phyloP scores from a whole-genome alignment of 768 basidiomycete genomes.

The Mycena polygramma region DNA sequence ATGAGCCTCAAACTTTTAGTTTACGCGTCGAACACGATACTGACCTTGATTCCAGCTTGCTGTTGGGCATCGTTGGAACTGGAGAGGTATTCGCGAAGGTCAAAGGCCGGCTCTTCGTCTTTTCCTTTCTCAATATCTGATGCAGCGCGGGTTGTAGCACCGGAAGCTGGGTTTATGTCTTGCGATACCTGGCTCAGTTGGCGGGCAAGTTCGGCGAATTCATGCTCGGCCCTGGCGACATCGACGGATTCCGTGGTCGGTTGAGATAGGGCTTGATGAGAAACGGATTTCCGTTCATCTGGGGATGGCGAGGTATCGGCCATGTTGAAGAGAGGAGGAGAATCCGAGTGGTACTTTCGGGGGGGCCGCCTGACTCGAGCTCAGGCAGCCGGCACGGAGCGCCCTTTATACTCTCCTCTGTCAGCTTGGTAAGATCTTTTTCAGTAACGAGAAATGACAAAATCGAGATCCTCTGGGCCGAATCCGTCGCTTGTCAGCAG shows the following conservation, averaged over 20 bases:
- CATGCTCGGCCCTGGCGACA: slow-evolving; percentile 62
- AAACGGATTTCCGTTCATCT: slow-evolving; percentile 17
- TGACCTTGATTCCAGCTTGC: slow-evolving; percentile 71
- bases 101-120: slow-evolving; percentile 57
- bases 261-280: slow-evolving; percentile 3
- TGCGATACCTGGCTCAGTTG: slow-evolving; percentile 46
- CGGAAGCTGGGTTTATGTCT: slow-evolving; percentile 28
- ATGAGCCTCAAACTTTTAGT: neutral
- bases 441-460: neutral
- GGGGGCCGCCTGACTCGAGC: slow-evolving; percentile 6
- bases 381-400: neutral
- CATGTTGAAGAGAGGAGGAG: slow-evolving; percentile 19
- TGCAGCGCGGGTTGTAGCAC: slow-evolving; percentile 50
- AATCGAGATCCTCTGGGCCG: too few species aligned
- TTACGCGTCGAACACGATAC: slow-evolving; percentile 20
- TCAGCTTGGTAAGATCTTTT: slow-evolving; percentile 20
- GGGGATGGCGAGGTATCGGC: slow-evolving; percentile 25
- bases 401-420: slow-evolving; percentile 4
- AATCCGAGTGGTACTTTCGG: neutral
- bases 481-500: too few species aligned
- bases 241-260: slow-evolving; percentile 56
- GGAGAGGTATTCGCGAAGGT: slow-evolving; percentile 77
- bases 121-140: slow-evolving; percentile 59
- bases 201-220: slow-evolving; percentile 69
- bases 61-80: slow-evolving; percentile 77